Evolutionary conservation across 352 stramenopile genomes (phyloP).

Genomic region (Phytophthora podocarpi): DNA sequence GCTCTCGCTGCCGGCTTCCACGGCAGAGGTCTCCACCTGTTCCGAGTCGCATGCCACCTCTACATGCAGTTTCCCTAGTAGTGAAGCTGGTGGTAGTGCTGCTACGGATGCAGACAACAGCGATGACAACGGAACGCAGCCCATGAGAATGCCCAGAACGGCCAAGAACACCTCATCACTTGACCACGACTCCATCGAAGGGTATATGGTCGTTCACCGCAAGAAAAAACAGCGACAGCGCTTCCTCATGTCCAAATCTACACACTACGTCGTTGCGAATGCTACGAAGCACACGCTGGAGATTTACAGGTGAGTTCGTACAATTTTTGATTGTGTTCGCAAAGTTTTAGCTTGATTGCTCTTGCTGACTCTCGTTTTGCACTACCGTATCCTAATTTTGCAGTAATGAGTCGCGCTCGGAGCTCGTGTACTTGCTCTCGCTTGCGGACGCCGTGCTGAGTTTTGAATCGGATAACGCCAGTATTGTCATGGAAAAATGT

Average conservation of each 20-base stretch:
- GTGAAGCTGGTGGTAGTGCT: slow-evolving; percentile 3
- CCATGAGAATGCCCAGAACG: slow-evolving; percentile 16
- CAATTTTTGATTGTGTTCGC: neutral
- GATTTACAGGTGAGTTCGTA: slow-evolving; percentile 52
- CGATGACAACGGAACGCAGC: neutral
- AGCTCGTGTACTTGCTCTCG: slow-evolving; percentile 69
- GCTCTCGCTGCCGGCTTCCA: neutral
- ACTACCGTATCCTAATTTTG: neutral
- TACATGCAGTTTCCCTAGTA: neutral
- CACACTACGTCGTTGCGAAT: slow-evolving; percentile 60
- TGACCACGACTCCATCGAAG: slow-evolving; percentile 50
- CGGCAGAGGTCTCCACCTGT: slow-evolving; percentile 7
- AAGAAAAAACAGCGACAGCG: slow-evolving; percentile 69
- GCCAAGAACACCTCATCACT: slow-evolving; percentile 35
- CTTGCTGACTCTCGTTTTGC: neutral
- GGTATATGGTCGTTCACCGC: slow-evolving; percentile 64
- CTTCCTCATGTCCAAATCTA: slow-evolving; percentile 48
- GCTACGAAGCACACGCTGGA: slow-evolving; percentile 58
- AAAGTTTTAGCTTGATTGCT: neutral
- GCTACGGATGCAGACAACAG: neutral
- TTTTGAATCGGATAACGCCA: slow-evolving; percentile 71
- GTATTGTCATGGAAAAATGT: slow-evolving; percentile 78
- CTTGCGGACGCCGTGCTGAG: slow-evolving; percentile 56
- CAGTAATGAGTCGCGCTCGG: slow-evolving; percentile 54
- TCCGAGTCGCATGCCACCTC: slow-evolving; percentile 3